Evolutionary conservation across 2,329 filamentous ascomycete species (phyloP).

Genomic region (Epichloe glyceriae): DNA sequence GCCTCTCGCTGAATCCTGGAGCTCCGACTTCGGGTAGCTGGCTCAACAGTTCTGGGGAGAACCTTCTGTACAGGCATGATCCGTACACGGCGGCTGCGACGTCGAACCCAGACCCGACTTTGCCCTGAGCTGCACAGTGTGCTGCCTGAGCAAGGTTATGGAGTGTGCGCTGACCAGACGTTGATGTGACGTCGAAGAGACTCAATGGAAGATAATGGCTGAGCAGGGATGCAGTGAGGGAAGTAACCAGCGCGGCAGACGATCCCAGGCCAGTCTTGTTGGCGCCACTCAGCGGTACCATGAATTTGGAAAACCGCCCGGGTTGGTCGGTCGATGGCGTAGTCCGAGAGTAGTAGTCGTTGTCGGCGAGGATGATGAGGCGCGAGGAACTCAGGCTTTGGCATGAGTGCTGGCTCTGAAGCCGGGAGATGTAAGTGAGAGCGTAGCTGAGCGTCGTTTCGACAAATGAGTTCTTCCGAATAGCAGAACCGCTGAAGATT

Average conservation of each 20-base stretch:
- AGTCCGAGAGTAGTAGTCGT: constrained; percentile 81
- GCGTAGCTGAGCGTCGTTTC: constrained; percentile 83
- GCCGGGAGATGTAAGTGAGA: constrained; percentile 60
- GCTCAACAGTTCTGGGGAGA: constrained; percentile 65
- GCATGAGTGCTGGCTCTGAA: constrained; percentile 22
- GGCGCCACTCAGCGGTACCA: constrained; percentile 59
- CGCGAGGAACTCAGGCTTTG: constrained; percentile 52
- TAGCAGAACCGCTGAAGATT: constrained; percentile 27
- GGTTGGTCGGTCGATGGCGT: constrained; percentile 16
- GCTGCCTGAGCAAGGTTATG: constrained; percentile 92
- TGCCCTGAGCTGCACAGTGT: constrained; percentile 92
- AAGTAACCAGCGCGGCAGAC: constrained; percentile 84
- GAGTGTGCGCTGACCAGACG: constrained; percentile 45
- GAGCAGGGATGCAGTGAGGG: constrained; percentile 66
- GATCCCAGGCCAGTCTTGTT: constrained; percentile 96
- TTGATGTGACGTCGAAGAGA: constrained; percentile 43
- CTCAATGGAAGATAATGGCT: constrained; percentile 54
- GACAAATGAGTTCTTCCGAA: constrained; percentile 65
- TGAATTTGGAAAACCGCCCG: constrained; percentile 62
- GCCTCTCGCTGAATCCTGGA: constrained; percentile 50
- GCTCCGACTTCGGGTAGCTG: constrained; percentile 52
- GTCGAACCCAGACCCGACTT: constrained; percentile 92
- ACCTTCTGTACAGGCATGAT: constrained; percentile 82
- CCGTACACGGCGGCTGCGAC: constrained; percentile 88
- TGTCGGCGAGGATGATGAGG: constrained; percentile 84